Percentiles rank a stretch among this genome's conserved stretches.
phyloP scores from a whole-genome alignment of 352 stramenopile genomes.

The Globisporangium ultimum region DNA sequence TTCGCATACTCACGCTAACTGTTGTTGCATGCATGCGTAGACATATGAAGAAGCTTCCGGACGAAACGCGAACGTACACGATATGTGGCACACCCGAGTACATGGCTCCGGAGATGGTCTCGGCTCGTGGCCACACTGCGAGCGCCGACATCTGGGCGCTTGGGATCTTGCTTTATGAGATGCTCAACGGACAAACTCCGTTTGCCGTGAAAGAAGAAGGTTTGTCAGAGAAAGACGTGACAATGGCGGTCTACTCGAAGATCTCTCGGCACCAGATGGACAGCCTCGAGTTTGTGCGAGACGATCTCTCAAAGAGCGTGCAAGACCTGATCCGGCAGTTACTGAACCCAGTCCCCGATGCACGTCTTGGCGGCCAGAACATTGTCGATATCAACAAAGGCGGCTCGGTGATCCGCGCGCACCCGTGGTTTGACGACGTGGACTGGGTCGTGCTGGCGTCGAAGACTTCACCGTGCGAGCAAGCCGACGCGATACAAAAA shows the following conservation, averaged over 20 bases:
- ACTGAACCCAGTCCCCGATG: conserved; percentile 69
- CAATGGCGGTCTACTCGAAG: conserved; percentile 85
- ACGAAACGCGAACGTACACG: conserved; percentile 83
- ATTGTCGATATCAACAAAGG: conserved; percentile 76
- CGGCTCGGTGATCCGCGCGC: conserved; percentile 72
- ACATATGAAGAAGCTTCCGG: conserved; percentile 71
- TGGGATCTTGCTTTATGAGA: conserved; percentile 85
- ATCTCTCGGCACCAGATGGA: conserved; percentile 75
- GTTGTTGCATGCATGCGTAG: not conserved
- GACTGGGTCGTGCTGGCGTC: conserved; percentile 78
- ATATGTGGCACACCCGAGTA: conserved; percentile 89
- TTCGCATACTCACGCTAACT: too few relatives aligned
- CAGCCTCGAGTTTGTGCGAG: conserved; percentile 42
- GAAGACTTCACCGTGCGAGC: conserved; percentile 51
- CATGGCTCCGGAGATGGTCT: conserved; percentile 88
- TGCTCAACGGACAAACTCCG: conserved; percentile 83
- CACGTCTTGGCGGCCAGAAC: conserved; percentile 64
- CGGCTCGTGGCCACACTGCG: conserved; percentile 68
- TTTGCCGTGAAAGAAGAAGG: conserved; percentile 69
- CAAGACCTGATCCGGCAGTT: conserved; percentile 62
- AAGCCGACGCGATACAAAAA: conserved; percentile 44
- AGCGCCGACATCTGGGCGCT: conserved; percentile 85
- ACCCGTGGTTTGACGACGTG: conserved; percentile 76
- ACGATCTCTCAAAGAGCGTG: conserved; percentile 53
- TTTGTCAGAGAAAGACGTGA: conserved; percentile 77